Conservation (phyloP, 2,329 filamentous ascomycete species). For the Xylariaceae sp. region DNA sequence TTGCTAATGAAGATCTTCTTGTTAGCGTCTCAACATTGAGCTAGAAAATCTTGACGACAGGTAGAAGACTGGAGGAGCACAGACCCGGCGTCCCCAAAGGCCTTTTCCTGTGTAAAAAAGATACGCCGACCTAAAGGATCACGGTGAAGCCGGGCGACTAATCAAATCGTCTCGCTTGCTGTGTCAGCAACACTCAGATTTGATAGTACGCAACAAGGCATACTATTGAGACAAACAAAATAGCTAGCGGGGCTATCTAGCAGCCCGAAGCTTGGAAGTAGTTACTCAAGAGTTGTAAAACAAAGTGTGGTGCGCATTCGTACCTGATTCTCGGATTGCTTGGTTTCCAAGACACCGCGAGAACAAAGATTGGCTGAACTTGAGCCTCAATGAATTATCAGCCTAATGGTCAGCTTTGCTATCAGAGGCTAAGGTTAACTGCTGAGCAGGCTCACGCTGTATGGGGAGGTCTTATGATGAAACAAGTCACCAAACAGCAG, state of each 20-base stretch:
- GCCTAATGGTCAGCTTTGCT: no score
- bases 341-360: no score
- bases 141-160: slow-evolving; percentile 20
- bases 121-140: background rate
- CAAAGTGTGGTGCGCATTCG: no score
- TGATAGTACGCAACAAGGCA: background rate
- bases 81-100: background rate
- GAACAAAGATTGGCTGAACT: no score
- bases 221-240: slow-evolving; percentile 8
- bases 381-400: no score
- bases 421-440: no score
- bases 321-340: no score
- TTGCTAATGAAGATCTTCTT: slow-evolving; percentile 20
- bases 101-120: background rate
- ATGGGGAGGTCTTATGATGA: no score
- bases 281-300: background rate
- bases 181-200: background rate
- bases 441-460: no score
- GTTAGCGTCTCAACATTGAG: slow-evolving; percentile 9
- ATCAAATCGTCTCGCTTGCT: slow-evolving; percentile 4
- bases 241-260: background rate
- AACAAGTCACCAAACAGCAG: no score
- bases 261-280: background rate
- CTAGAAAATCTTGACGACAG: background rate
- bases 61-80: slow-evolving; percentile 4